These are phyloP conservation scores for Camelina sativa DNA, from an alignment of 345 rosid species.

Conservation along the genomic window DNA sequence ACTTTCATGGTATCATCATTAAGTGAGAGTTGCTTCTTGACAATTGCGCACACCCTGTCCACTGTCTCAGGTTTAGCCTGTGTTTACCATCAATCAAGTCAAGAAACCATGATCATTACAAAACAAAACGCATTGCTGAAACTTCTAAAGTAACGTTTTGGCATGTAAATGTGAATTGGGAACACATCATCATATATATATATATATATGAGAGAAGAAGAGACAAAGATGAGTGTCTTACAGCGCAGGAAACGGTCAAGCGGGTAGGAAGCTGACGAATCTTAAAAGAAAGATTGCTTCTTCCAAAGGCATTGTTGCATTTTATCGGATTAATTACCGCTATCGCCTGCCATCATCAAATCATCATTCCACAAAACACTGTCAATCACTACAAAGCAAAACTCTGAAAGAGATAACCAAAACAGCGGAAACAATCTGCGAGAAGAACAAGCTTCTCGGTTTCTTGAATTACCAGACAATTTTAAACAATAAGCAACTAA, in stretches of 20 bases:
- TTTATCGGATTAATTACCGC: slow-evolving; percentile 34
- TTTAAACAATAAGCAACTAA: no score
- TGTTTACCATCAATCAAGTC: slow-evolving; percentile 21
- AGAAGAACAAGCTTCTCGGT: not conserved
- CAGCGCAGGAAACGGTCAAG: slow-evolving; percentile 55
- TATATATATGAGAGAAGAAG: no score
- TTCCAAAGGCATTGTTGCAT: slow-evolving; percentile 41
- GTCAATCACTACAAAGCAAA: not conserved
- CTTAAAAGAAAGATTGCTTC: slow-evolving; percentile 49
- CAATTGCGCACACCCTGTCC: slow-evolving; percentile 58
- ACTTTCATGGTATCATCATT: slow-evolving; percentile 34
- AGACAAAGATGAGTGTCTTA: slow-evolving; percentile 41
- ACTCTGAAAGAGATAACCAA: not conserved
- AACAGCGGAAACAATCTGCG: not conserved
- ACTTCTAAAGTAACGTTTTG: not conserved
- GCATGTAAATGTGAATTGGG: not conserved
- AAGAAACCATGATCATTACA: not conserved
- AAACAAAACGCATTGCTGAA: not conserved
- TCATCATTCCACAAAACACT: not conserved
- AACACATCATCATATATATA: not conserved
- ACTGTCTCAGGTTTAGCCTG: slow-evolving; percentile 73
- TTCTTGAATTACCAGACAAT: not conserved
- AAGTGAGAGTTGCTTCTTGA: slow-evolving; percentile 63
- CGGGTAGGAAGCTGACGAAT: slow-evolving; percentile 42
- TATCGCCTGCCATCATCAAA: slow-evolving; percentile 42